These are phyloP conservation scores for Hyaloscypha bicolor DNA, from an alignment of 495 filamentous ascomycete genomes.

Conservation along the genomic window DNA sequence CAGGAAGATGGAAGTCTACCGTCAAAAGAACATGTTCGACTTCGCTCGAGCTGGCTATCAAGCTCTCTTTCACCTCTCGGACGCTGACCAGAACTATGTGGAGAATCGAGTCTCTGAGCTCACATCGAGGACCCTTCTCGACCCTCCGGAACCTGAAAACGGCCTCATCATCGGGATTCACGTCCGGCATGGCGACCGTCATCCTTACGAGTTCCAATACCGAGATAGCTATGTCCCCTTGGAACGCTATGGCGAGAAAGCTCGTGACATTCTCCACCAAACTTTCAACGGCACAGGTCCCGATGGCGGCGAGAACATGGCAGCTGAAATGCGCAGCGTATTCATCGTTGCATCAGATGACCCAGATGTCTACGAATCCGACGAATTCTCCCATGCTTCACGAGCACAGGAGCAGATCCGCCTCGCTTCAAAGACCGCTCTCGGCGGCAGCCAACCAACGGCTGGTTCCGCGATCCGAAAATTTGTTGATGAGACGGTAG, in stretches of 20 bases:
- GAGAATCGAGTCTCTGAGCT: slow-evolving; percentile 50
- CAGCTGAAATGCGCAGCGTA: slow-evolving; percentile 21
- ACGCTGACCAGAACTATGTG: slow-evolving; percentile 60
- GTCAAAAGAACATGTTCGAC: slow-evolving; percentile 57
- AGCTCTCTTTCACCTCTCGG: slow-evolving; percentile 60
- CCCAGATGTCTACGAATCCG: slow-evolving; percentile 60
- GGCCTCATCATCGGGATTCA: slow-evolving; percentile 65
- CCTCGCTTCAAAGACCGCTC: slow-evolving; percentile 56
- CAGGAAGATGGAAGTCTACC: slow-evolving; percentile 46
- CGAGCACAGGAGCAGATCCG: slow-evolving; percentile 67
- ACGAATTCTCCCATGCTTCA: slow-evolving; percentile 51
- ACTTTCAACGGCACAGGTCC: slow-evolving; percentile 24
- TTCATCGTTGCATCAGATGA: slow-evolving; percentile 72
- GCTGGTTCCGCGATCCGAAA: slow-evolving; percentile 43
- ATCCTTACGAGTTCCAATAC: slow-evolving; percentile 68
- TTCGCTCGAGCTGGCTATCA: slow-evolving; percentile 65
- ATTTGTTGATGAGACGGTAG: slow-evolving; percentile 66
- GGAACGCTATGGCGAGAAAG: slow-evolving; percentile 51
- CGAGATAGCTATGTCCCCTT: slow-evolving; percentile 69
- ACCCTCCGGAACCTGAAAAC: slow-evolving; percentile 24
- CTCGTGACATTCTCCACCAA: slow-evolving; percentile 27
- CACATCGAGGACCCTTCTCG: slow-evolving; percentile 43
- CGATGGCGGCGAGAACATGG: slow-evolving; percentile 11
- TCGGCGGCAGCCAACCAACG: slow-evolving; percentile 22
- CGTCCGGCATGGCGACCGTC: slow-evolving; percentile 71